Evolutionary conservation across 768 basidiomycete genomes (phyloP), one percentile per base, ranked within the genome.

Genomic region (Mycena capillaripes): DNA sequence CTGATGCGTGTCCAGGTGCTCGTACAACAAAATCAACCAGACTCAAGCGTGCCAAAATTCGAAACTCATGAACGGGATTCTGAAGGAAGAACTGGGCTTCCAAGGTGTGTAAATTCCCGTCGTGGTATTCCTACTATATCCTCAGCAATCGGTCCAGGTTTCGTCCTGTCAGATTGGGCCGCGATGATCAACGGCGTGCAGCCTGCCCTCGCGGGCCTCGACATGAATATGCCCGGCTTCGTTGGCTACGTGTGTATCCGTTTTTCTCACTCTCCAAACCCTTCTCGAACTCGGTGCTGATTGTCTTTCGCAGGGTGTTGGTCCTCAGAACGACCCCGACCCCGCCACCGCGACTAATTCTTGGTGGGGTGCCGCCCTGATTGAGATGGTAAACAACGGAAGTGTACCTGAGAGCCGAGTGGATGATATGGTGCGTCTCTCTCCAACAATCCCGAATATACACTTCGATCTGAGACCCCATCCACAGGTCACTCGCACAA

Each of bases 51-150:
- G 87, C 76, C 84, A 88, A 66, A 87, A 86, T 69, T 74, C 79
- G 57, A 82, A 83, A 34, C 73, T 80, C 2, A 73, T 87, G 40
- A 88, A 86, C 50, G 82, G 82, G 32, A 71, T 89, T 0, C 74
- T 89, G 50, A 89, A 89, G 78, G 79, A 80, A 40, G 87, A 89
- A 69, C 79, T 87, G 23, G 87, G 84, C 30, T 89, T 89, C 79
- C 84, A 86, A 62, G 85, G 85, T 67, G 34, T 23, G 63, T 53
- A 17, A 25, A 14, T 17, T 8, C 0, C 16, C 16, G 17, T 53
- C 3, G 21, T n/a, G n/a, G n/a, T 38, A 11, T 38, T 38, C 38
- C 16, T 38, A 2, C 38, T 10, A 2, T 8, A 2, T 38, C 4
- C 38, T 38, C 4, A 38, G 11, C 10, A 4, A 10, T 3, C 9